Evolutionary conservation across 1,284 basidiomycete species (phyloP), one percentile per base, ranked within the genome.

Genomic region (Naganishia albida): DNA sequence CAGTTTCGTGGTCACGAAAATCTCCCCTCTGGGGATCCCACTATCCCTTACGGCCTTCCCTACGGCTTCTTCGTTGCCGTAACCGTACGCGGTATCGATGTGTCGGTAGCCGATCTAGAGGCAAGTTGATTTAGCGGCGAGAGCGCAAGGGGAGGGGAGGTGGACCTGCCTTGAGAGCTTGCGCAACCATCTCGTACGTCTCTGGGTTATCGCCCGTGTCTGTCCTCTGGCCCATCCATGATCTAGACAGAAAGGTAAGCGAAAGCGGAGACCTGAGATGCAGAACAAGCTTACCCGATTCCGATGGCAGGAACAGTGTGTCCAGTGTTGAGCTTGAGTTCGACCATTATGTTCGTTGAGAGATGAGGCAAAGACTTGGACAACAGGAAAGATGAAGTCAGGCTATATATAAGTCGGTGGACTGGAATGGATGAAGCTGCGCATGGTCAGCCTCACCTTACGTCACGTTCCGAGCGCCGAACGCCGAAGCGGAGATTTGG

Each of bases 1-100:
- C 62, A 78, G 72, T 60, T 79, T 82, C 13, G 80, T 80, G 0
- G 83, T 83, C 16, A 85, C 70, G 68, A 75, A 85, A n/a, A 85
- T 73, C 62, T 83, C 78, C 53, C 72, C 71, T 46, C 83, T 74
- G 1, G 81, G 78, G 20, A 83, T 70, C 8, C 78, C 79, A 40
- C 79, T 81, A 16, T 78, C 80, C 13, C 79, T 75, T 44, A 85
- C 79, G 2, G 82, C 83, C 48, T 72, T 70, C 0, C 84, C 83
- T 18, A 84, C 83, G 46, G 75, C 70, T 63, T 78, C 75, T 72
- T 84, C 83, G 66, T 82, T 83, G 18, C 53, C 57, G 42, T 72
- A 71, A 25, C 57, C 56, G 44, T 51, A 57, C 10, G 65, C 68
- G 53, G 74, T 75, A 43, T 75, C 73, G 48, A 72, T 28, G 56